Conservation (phyloP, 495 filamentous ascomycete species). For the Hyaloscypha variabilis region DNA sequence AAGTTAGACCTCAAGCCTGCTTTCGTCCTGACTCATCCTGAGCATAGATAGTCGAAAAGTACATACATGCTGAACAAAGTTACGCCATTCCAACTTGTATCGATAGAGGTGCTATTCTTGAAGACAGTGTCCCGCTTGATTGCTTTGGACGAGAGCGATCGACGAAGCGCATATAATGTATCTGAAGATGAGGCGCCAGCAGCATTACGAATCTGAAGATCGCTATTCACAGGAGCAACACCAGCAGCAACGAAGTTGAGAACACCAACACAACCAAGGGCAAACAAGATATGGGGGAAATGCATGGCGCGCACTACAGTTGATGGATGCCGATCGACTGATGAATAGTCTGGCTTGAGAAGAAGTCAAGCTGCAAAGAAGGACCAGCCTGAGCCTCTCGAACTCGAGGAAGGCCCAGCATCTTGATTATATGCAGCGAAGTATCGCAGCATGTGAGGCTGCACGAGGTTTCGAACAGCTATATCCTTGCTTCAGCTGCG, state of each 20-base stretch:
- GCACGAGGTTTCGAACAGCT: neutral
- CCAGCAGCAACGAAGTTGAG: neutral
- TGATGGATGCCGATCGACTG: neutral
- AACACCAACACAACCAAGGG: neutral
- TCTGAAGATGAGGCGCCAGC: neutral
- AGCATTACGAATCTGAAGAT: conserved; percentile 7
- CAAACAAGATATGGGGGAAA: neutral
- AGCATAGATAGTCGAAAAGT: neutral
- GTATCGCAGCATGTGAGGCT: neutral
- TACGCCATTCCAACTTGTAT: conserved; percentile 43
- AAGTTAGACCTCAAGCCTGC: neutral
- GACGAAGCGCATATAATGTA: neutral
- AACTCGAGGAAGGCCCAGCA: neutral
- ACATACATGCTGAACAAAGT: conserved; percentile 38
- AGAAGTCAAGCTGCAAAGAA: neutral
- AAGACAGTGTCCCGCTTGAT: conserved; percentile 32
- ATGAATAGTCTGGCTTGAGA: neutral
- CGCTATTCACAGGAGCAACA: conserved; percentile 1
- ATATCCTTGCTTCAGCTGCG: neutral
- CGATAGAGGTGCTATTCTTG: conserved; percentile 40
- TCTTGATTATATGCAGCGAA: neutral
- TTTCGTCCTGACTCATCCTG: neutral
- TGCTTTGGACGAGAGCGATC: neutral
- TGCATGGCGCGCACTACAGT: neutral
- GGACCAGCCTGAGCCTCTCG: neutral